These are phyloP conservation scores for Eutrema japonicum DNA, from an alignment of 345 rosid genomes.

Conservation along the genomic window DNA sequence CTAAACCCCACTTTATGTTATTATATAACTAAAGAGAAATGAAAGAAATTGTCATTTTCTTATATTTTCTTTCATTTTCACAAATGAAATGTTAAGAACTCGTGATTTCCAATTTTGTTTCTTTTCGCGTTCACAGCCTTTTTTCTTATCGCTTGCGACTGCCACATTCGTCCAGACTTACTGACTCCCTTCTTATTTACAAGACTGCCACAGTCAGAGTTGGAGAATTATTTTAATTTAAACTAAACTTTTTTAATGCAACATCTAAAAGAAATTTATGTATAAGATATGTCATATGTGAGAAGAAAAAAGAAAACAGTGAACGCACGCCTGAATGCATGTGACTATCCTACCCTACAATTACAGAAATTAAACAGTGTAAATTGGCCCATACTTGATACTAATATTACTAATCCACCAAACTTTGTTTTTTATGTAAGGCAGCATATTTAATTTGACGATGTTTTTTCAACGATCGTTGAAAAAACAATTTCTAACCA, in stretches of 20 bases:
- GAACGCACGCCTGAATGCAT: conserved; percentile 28
- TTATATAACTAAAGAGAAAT: background rate
- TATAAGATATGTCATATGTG: background rate
- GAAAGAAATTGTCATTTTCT: background rate
- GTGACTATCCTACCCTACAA: conserved; percentile 28
- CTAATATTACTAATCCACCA: background rate
- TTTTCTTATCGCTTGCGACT: conserved; percentile 15
- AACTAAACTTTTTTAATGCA: background rate
- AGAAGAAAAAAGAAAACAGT: conserved; percentile 11
- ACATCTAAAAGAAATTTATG: background rate
- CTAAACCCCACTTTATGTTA: background rate
- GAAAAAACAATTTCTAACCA: background rate
- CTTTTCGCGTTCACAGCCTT: conserved; percentile 16
- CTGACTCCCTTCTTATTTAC: conserved; percentile 6
- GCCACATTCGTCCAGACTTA: conserved; percentile 25
- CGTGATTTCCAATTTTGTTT: conserved; percentile 37
- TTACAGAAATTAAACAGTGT: background rate
- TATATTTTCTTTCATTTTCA: conserved; percentile 6
- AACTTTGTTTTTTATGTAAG: background rate
- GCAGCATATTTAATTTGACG: background rate
- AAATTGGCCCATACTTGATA: background rate
- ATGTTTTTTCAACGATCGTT: background rate
- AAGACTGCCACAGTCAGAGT: conserved; percentile 6
- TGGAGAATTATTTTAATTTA: background rate
- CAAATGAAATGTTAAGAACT: background rate